Base-by-base conservation (phyloP, 2,329 filamentous ascomycete species). In the Aspergillus fijiensis region DNA sequence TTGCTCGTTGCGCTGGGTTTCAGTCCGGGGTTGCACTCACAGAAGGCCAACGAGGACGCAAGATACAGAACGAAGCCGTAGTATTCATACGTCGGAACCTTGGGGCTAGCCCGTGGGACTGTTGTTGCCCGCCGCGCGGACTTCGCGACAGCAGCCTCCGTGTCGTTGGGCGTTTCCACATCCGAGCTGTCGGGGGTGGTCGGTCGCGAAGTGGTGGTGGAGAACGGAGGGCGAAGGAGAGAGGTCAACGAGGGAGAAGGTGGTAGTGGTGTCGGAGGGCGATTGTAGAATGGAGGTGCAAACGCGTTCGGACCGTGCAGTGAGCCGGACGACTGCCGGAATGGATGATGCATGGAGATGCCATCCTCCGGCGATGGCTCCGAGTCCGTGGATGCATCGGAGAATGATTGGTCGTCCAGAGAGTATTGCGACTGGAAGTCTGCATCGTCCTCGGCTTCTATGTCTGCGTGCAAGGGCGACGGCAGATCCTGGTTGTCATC, bases 11-110 rank as follows among this genome's bases (percentile, higher is more conserved):
- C 23, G 19, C 14, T 12, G 11, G 7, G 33, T 16, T 16, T 35
- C 11, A 12, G 33, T 21, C 14, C 7, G 14, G 35, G 21, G 6
- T 45, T 50, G 21, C 35, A 89, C 71, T 85, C 82, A 72, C 89
- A 81, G 74, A 98, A 98, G 2, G 87, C 87, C 55, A 95, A 81
- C 23, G 89, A 91, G 63, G 89, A 93, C 72, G 94, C 91, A 45
- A 99, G 84, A 79, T 99, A 98, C 53, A 99, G 85, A 57, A 96
- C 94, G 78, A 99, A 99, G 74, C 95, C 95, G 75, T 98, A 98
- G 85, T 98, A 99, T 75, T 99, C 95, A 80, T 99, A 98, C 0
- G 95, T 99, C n/a, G 95, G 95, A 2, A 99, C 93, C 73, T 95
- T 92, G 1, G 95, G 95, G 57, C 89, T 89, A 1, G 92, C 93